phyloP scores from a whole-genome alignment of 106 monocot species.

The Chionographis japonica region DNA sequence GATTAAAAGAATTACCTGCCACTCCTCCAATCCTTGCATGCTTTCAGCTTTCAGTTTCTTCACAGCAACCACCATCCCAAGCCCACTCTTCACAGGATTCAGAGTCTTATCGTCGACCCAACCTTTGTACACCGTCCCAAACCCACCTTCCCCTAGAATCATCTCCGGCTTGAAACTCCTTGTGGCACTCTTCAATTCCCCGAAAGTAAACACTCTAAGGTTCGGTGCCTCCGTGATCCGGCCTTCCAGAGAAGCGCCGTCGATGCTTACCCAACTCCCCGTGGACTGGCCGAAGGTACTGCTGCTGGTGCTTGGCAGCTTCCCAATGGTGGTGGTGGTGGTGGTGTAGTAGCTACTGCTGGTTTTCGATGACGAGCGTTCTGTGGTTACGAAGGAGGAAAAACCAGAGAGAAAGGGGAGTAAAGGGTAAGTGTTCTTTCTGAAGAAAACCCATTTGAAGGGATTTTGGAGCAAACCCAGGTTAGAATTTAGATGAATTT shows the following conservation, averaged over 20 bases:
- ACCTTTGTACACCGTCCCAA: slow-evolving; percentile 61
- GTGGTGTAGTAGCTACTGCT: slow-evolving; percentile 11
- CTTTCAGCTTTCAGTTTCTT: slow-evolving; percentile 60
- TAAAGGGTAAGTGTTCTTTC: neutral
- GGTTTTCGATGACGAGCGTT: slow-evolving; percentile 11
- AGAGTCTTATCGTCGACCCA: slow-evolving; percentile 58
- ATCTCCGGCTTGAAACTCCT: slow-evolving; percentile 48
- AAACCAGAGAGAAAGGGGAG: neutral
- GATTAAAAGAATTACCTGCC: slow-evolving; percentile 30
- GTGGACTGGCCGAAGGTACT: slow-evolving; percentile 29
- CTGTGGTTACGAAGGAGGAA: neutral
- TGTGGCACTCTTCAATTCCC: slow-evolving; percentile 41
- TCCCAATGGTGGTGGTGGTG: slow-evolving; percentile 16
- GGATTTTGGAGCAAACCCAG: too few species aligned
- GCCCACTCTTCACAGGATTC: slow-evolving; percentile 32
- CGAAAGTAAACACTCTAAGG: slow-evolving; percentile 35
- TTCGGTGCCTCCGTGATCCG: slow-evolving; percentile 37
- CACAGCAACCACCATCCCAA: slow-evolving; percentile 51
- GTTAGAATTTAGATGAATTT: too few species aligned
- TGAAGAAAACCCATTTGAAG: too few species aligned
- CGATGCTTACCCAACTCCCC: slow-evolving; percentile 16
- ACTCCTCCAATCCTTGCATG: slow-evolving; percentile 58
- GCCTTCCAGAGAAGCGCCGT: slow-evolving; percentile 21
- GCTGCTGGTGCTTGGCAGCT: slow-evolving; percentile 33
- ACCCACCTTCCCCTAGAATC: slow-evolving; percentile 57